phyloP scores from a whole-genome alignment of 2,329 filamentous ascomycete species.

The Tympanopsis confertula region DNA sequence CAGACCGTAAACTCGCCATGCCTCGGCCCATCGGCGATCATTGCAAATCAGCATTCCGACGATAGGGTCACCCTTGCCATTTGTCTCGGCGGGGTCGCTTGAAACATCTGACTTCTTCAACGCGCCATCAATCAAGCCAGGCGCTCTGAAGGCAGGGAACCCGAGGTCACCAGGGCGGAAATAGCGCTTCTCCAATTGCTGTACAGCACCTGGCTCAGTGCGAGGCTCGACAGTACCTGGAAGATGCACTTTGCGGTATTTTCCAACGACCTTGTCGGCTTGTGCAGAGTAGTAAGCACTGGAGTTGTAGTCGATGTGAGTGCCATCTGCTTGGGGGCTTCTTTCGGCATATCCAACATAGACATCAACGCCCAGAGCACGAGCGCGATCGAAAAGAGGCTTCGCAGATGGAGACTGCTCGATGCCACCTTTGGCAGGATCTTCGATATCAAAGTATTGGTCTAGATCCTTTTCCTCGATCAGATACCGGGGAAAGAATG shows the following conservation, averaged over 20 bases:
- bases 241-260: conserved; percentile 43
- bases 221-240: conserved; percentile 40
- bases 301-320: conserved; percentile 32
- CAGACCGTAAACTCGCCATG: conserved; percentile 36
- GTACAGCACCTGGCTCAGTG: conserved; percentile 29
- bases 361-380: conserved; percentile 34
- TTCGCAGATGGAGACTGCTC: conserved; percentile 27
- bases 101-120: conserved; percentile 17
- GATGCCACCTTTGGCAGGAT: conserved; percentile 21
- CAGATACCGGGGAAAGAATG: conserved; percentile 41
- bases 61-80: conserved; percentile 34
- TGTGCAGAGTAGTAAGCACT: conserved; percentile 35
- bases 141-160: conserved; percentile 38
- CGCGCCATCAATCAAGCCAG: conserved; percentile 25
- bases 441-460: conserved; percentile 35
- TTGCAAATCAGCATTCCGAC: conserved; percentile 42
- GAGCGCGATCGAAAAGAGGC: conserved; percentile 34
- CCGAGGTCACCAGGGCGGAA: conserved; percentile 39
- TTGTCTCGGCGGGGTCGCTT: conserved; percentile 6
- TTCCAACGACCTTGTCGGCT: conserved; percentile 27
- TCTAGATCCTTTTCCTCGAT: conserved; percentile 32
- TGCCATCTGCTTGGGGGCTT: conserved; percentile 20
- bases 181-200: conserved; percentile 44
- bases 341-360: conserved; percentile 39
- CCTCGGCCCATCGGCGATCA: conserved; percentile 39